phyloP scores from a whole-genome alignment of 176 grass and related monocot species.

The Avena atlantica region DNA sequence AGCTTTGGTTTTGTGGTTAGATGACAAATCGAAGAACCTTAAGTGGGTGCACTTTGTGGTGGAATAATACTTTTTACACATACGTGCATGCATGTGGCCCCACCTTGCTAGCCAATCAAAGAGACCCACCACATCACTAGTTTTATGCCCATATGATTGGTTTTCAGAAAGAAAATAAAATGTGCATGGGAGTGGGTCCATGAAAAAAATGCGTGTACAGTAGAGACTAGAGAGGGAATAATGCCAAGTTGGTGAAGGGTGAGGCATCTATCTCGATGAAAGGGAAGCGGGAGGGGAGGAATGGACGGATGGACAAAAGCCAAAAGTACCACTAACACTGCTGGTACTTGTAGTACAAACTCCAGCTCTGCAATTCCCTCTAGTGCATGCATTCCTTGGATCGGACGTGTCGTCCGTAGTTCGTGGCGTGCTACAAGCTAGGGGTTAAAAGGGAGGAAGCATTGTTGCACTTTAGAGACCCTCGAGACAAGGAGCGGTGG shows the following conservation, averaged over 20 bases:
- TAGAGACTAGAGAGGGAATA: conserved; percentile 11
- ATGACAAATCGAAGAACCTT: conserved; percentile 39
- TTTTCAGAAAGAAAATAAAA: conserved; percentile 21
- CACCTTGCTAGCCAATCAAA: conserved; percentile 37
- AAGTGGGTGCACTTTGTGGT: conserved; percentile 55
- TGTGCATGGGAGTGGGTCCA: conserved; percentile 56
- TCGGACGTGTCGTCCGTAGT: conserved; percentile 30
- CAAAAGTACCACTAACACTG: conserved; percentile 34
- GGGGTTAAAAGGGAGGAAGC: conserved; percentile 16
- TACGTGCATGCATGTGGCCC: conserved; percentile 25
- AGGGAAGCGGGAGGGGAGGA: conserved; percentile 37
- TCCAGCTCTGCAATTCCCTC: neutral
- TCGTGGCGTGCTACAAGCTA: neutral
- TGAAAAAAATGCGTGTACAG: conserved; percentile 16
- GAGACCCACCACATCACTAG: conserved; percentile 14
- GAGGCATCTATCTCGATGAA: conserved; percentile 53
- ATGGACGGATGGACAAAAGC: conserved; percentile 43
- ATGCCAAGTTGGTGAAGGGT: conserved; percentile 50
- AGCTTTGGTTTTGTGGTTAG: conserved; percentile 33
- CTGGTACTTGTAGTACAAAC: neutral
- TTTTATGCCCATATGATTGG: conserved; percentile 64
- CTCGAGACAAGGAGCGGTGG: conserved; percentile 37
- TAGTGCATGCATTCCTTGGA: conserved; percentile 47
- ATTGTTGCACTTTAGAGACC: conserved; percentile 34
- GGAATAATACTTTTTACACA: conserved; percentile 27